Base-by-base conservation (phyloP, 305 asterid genomes). In the Nicotiana rustica region DNA sequence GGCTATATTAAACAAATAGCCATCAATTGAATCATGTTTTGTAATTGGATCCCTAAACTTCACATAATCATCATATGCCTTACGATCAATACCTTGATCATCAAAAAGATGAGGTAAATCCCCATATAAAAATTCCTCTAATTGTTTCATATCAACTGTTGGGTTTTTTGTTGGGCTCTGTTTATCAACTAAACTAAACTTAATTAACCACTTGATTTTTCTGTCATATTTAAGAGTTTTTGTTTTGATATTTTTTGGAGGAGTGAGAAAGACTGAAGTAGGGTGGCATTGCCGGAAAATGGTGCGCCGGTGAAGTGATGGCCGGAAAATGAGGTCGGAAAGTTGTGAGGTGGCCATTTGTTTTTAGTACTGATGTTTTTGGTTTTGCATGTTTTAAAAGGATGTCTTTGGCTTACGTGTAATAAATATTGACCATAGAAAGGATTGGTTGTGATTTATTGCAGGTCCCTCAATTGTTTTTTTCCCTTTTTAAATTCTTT, bases 61-160 rank as follows among this genome's bases (percentile, higher is more conserved):
- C 7, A 95, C 96, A 56, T 89, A 91, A 33, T 90, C 97, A 62
- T 92, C 99, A 85, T 95, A 95, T 3, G 96, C 98, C 80, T 68
- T 90, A 29, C 89, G 91, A 84, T 92, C 97, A 68, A 95, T 94
- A 31, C 99, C 99, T 68, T 87, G 94, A 78, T 95, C 99, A 59
- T 95, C 97, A 19, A 95, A 95, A n/a, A 95, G 91, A 84, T 94
- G 98, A 38, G 94, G 97, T 66, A 91, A 94, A 77, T 95, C 99
- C 85, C 90, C 89, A 88, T 92, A 94, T 89, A 95, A 56, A 89
- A 94, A 95, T 69, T 90, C 95, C 33, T 92, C 96, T 87, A 91
- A 33, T 21, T 87, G 82, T 25, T 83, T 82, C 81, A 91, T 73
- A 65, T 89, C 95, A 14, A 80, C 77, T 66, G 90, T 47, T 57